Base-by-base conservation (phyloP, 176 grass and related monocot species). In the Musa schizocarpa region DNA sequence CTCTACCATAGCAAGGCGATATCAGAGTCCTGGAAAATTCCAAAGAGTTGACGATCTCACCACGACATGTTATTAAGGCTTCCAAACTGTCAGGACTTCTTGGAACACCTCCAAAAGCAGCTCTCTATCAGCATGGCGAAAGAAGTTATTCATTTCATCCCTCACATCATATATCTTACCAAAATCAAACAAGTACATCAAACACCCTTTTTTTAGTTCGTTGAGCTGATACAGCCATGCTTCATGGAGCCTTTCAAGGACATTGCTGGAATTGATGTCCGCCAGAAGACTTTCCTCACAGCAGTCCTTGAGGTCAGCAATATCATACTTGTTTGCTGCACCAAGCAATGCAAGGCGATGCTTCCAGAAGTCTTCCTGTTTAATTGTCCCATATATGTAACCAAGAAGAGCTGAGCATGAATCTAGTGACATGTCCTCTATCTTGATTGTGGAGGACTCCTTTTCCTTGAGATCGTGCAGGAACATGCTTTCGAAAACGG, bases 231-330 rank as follows among this genome's bases (percentile, higher is more conserved):
- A 73, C 4, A 99, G 70, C 88, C 90, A 99, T 54, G 95, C 88
- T 1, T 89, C 73, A 0, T 94, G 84, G 51, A 99, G 86, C 78
- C 95, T 76, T 78, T 99, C 88, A 2, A 94, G 78, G 25, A 99
- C 88, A 52, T 99, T 99, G 26, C 78, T 71, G 9, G 87, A 83
- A 65, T 20, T 82, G 9, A 94, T 85, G 13, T 98, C 94, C 77
- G 91, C 94, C 65, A 91, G 43, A 21, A 98, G 86, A 81, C 94
- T 90, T 77, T 93, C 94, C 82, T 98, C 94, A 5, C 94, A 98
- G 71, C 90, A 91, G 71, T 73, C 77, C 73, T 89, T 93, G 27
- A 98, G 74, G 20, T 93, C 86, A 0, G 24, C 8, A 0, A 98
- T 84, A 25, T 76, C 73, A 11, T 93, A 98, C 86, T 93, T 98